Base-by-base conservation (phyloP, 495 filamentous ascomycete species). In the Neurospora sp. region DNA sequence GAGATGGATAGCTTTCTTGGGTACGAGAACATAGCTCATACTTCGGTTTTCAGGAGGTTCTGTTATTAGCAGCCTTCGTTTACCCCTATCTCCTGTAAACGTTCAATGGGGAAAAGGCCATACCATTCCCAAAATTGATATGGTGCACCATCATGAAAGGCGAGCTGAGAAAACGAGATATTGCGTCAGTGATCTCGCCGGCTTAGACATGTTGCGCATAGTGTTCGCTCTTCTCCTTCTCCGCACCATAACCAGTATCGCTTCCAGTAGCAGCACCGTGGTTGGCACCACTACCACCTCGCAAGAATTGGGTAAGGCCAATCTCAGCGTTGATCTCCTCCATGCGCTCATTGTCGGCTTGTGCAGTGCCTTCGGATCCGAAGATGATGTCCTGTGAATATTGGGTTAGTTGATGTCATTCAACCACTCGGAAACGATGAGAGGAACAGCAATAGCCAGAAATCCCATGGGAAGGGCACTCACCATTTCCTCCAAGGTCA, bases 301-400 rank as follows among this genome's bases (percentile, higher is more conserved):
- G 74, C n/a, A 86, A 72, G 73, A 85, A 79, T 42, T 80, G 80
- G 10, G 80, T 82, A 0, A 93, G 84, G 5, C 91, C 91, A 74
- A 94, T 88, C 78, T 93, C 90, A 70, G 84, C 83, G 79, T 92
- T 91, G 79, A 94, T 92, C 76, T 90, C 89, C 40, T 86, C 88
- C 84, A 93, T 92, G 39, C 90, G 85, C 80, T 91, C 87, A 69
- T 90, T 88, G 76, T 93, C 92, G 72, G 91, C 90, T 40, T 89
- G 86, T 0, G 91, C 91, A 12, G 88, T 87, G 11, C 90, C 89
- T 71, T 90, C 89, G 42, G 88, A 89, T 54, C 92, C 92, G 78
- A 95, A 94, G 70, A 94, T 86, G 72, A 92, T 85, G 75, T 94
- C 92, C 91, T 86, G 54, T 40, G 16, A 14, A 5, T 5, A 4